phyloP scores from a whole-genome alignment of 2,329 filamentous ascomycete species.

The Gremmenia infestans region DNA sequence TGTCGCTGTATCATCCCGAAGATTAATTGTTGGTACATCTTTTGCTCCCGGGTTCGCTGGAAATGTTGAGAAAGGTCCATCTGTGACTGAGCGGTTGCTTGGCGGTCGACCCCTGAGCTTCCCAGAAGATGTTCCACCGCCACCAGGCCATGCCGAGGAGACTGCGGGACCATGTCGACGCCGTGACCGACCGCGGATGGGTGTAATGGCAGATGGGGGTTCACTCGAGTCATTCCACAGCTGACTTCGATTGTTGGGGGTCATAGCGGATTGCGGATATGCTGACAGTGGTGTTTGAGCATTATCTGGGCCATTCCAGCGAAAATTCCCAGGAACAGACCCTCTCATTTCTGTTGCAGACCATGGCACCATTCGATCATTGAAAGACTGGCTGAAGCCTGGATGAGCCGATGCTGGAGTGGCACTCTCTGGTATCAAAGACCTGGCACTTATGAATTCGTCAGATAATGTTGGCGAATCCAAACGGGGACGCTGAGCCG shows the following conservation, averaged over 20 bases:
- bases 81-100: slow-evolving; percentile 60
- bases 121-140: slow-evolving; percentile 54
- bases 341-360: slow-evolving; percentile 22
- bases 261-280: slow-evolving; percentile 75
- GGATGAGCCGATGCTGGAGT: slow-evolving; percentile 38
- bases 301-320: slow-evolving; percentile 40
- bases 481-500: slow-evolving; percentile 57
- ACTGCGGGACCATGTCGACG: slow-evolving; percentile 79
- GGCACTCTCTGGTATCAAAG: slow-evolving; percentile 32
- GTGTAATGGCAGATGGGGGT: slow-evolving; percentile 69
- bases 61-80: slow-evolving; percentile 66
- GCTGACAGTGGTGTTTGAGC: slow-evolving; percentile 59
- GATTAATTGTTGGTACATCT: slow-evolving; percentile 41
- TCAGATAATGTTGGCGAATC: slow-evolving; percentile 47
- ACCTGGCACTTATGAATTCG: slow-evolving; percentile 30
- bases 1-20: slow-evolving; percentile 36
- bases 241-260: slow-evolving; percentile 49
- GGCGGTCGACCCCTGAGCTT: slow-evolving; percentile 79
- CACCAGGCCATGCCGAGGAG: slow-evolving; percentile 82
- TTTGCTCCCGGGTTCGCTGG: slow-evolving; percentile 53
- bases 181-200: slow-evolving; percentile 50
- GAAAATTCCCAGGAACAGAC: slow-evolving; percentile 30
- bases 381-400: slow-evolving; percentile 21
- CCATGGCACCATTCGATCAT: slow-evolving; percentile 25
- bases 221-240: slow-evolving; percentile 47